Evolutionary conservation across 2,329 filamentous ascomycete species (phyloP).

Genomic region (Sporothrix brasiliensis): DNA sequence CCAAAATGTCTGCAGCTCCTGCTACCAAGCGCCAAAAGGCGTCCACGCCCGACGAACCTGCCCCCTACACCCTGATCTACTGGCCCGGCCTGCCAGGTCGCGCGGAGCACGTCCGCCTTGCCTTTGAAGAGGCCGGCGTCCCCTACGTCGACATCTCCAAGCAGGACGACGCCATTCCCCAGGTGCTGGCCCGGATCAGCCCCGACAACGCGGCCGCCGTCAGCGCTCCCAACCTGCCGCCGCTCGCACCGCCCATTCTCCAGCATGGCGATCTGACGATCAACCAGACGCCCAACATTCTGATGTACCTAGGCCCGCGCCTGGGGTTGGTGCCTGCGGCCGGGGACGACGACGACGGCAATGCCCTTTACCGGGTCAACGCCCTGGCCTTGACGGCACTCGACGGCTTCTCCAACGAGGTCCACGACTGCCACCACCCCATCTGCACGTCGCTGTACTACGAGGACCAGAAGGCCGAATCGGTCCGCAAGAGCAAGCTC

Average conservation of each 20-base stretch:
- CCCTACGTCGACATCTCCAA: slow-evolving; percentile 64
- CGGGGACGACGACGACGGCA: slow-evolving; percentile 45
- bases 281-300: slow-evolving; percentile 71
- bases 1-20: slow-evolving; percentile 10
- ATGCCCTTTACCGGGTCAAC: slow-evolving; percentile 60
- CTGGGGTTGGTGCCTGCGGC: slow-evolving; percentile 60
- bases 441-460: slow-evolving; percentile 64
- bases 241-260: slow-evolving; percentile 68
- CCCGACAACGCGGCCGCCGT: slow-evolving; percentile 52
- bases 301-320: slow-evolving; percentile 67
- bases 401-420: slow-evolving; percentile 70
- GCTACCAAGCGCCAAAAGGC: slow-evolving; percentile 40
- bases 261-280: slow-evolving; percentile 64
- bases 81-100: slow-evolving; percentile 73
- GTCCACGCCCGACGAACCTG: slow-evolving; percentile 38
- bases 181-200: slow-evolving; percentile 54
- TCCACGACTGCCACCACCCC: slow-evolving; percentile 77
- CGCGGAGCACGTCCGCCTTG: slow-evolving; percentile 72
- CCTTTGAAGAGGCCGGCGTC: slow-evolving; percentile 68
- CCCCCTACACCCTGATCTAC: slow-evolving; percentile 67
- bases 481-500: slow-evolving; percentile 58
- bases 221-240: slow-evolving; percentile 59
- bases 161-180: slow-evolving; percentile 52
- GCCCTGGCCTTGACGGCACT: slow-evolving; percentile 68
- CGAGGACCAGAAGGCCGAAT: slow-evolving; percentile 73